Percentiles rank a stretch among this genome's conserved stretches.
Conservation (phyloP, 805 yeast genomes). For the Barnettozyma botsteinii region DNA sequence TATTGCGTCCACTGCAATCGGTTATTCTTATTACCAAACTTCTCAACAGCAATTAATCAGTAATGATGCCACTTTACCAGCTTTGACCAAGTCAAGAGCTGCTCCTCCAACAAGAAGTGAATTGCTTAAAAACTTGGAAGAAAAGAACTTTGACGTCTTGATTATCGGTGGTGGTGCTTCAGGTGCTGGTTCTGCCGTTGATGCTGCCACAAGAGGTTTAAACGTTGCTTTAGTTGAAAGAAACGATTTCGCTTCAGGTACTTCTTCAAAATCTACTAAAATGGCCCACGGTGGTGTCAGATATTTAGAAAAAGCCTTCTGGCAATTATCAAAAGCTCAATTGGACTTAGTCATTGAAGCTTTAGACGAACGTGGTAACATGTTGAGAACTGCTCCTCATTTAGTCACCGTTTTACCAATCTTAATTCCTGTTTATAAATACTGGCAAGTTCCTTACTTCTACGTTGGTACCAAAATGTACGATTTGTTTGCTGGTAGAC, state of each 20-base stretch:
- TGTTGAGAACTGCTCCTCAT: constrained; percentile 89
- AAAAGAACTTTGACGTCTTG: constrained; percentile 66
- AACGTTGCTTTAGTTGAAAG: constrained; percentile 84
- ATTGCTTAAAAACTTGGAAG: constrained; percentile 42
- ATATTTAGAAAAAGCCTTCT: constrained; percentile 89
- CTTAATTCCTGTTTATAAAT: constrained; percentile 91
- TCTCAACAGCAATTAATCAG: constrained; percentile 5
- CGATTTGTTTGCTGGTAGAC: constrained; percentile 87
- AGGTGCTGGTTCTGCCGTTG: constrained; percentile 90
- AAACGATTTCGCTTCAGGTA: constrained; percentile 87
- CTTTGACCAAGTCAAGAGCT: constrained; percentile 40
- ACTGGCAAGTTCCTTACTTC: constrained; percentile 95
- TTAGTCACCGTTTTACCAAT: constrained; percentile 81
- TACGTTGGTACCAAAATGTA: constrained; percentile 87
- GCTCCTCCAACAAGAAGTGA: constrained; percentile 54
- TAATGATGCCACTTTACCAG: constrained; percentile 20
- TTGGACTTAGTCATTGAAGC: constrained; percentile 86
- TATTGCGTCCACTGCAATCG: constrained; percentile 19
- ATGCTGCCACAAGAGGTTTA: constrained; percentile 85
- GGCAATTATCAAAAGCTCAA: constrained; percentile 87
- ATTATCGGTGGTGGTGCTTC: constrained; percentile 96
- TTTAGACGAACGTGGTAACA: constrained; percentile 76
- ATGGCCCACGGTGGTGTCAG: constrained; percentile 98
- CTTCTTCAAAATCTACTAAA: constrained; percentile 90
- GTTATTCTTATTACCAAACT: constrained; percentile 12